Evolutionary conservation across 805 yeast genomes (phyloP).

Genomic region (Dipodascopsis uninucleata): DNA sequence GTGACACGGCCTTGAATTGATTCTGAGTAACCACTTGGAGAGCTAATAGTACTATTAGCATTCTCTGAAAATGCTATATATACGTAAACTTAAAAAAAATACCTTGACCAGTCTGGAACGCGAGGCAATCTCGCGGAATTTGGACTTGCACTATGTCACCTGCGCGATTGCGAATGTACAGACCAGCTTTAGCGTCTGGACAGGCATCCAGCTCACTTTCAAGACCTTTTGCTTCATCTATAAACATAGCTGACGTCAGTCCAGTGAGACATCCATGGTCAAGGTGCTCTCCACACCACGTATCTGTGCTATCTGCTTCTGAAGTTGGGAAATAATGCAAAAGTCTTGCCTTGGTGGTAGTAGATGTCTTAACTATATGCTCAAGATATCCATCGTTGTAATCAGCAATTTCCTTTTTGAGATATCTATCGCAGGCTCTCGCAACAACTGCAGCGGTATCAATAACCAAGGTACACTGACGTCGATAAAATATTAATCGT

Average conservation of each 20-base stretch:
- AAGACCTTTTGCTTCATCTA: conserved; percentile 39
- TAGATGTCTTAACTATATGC: conserved; percentile 46
- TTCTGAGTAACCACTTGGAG: conserved; percentile 49
- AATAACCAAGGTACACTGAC: conserved; percentile 43
- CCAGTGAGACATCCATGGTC: conserved; percentile 63
- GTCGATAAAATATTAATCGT: no score
- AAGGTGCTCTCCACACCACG: conserved; percentile 62
- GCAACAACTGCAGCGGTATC: conserved; percentile 50
- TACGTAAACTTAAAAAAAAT: not conserved
- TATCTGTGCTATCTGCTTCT: conserved; percentile 32
- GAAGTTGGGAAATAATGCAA: conserved; percentile 50
- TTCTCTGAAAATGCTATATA: no score
- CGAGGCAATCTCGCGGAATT: conserved; percentile 54
- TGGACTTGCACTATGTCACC: conserved; percentile 48
- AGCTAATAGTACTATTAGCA: conserved; percentile 33
- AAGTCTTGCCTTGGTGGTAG: conserved; percentile 56
- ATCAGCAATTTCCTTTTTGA: conserved; percentile 31
- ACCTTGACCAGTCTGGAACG: conserved; percentile 56
- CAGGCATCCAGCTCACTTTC: conserved; percentile 33
- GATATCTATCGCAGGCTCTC: conserved; percentile 48
- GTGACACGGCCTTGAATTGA: conserved; percentile 56
- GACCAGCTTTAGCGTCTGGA: conserved; percentile 49
- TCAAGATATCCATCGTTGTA: conserved; percentile 43
- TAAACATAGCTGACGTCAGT: conserved; percentile 51
- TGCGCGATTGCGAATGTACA: conserved; percentile 48